phyloP scores from a whole-genome alignment of 164 flowering plant genomes.

The Nelumbo lutea region DNA sequence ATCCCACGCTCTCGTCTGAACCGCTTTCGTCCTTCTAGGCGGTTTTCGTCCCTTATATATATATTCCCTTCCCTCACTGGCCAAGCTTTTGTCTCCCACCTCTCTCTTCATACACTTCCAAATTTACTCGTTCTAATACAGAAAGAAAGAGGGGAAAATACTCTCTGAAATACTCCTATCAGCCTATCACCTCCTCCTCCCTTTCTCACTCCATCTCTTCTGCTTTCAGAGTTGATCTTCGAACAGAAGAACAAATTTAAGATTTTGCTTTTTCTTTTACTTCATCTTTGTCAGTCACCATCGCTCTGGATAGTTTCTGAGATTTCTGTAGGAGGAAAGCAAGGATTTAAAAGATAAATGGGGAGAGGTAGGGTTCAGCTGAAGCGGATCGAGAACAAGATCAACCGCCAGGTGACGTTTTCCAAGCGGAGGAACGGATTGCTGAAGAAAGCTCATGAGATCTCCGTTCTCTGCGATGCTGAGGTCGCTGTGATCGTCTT shows the following conservation, averaged over 20 bases:
- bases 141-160: not conserved
- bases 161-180: not conserved
- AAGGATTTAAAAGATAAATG: conserved; percentile 17
- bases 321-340: too few relatives aligned
- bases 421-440: conserved; percentile 41
- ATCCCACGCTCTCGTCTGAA: not conserved
- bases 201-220: not conserved
- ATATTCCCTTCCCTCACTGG: not conserved
- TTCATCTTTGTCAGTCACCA: not conserved
- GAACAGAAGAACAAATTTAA: not conserved
- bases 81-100: too few relatives aligned
- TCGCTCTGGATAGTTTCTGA: too few relatives aligned
- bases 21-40: not conserved
- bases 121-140: not conserved
- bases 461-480: conserved; percentile 49
- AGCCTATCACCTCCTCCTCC: not conserved
- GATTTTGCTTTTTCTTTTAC: not conserved
- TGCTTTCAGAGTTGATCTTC: too few relatives aligned
- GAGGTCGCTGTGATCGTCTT: conserved; percentile 48
- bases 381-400: conserved; percentile 54
- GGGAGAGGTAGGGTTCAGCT: conserved; percentile 53
- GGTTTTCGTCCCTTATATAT: not conserved
- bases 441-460: conserved; percentile 50
- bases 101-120: too few relatives aligned
- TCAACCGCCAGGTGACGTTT: conserved; percentile 49